A percentile compares a stretch with the other conserved stretches of the same genome.
These are phyloP conservation scores for Schwanniomyces etchellsii DNA, from an alignment of 1,139 yeast genomes.

Conservation along the genomic window DNA sequence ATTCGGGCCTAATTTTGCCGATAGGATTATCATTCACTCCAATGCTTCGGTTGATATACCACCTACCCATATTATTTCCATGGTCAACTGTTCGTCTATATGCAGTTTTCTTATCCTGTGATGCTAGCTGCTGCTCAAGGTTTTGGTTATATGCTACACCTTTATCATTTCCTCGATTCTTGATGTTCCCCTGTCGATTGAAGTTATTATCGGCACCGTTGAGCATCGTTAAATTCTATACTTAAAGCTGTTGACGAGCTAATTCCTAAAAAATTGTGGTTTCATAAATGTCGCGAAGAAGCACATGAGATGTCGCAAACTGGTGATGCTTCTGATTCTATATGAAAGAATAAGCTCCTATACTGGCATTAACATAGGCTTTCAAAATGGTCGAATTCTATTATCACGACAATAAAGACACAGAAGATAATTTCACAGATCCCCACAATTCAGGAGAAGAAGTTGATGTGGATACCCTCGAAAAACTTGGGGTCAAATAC, in stretches of 20 bases:
- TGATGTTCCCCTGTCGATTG: conserved; percentile 4
- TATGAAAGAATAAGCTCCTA: too few species aligned
- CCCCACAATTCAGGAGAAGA: conserved; percentile 66
- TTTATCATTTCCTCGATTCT: conserved; percentile 10
- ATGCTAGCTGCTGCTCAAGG: conserved; percentile 40
- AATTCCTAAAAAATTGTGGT: conserved; percentile 3
- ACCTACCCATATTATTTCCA: conserved; percentile 76
- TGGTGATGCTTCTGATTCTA: too few species aligned
- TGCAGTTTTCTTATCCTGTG: conserved; percentile 47
- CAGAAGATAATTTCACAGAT: conserved; percentile 59
- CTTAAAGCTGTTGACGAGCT: conserved; percentile 1
- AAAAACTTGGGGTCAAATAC: conserved; percentile 66
- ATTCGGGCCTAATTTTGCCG: conserved; percentile 69
- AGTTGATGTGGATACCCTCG: conserved; percentile 48
- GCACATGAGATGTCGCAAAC: too few species aligned
- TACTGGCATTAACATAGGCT: too few species aligned
- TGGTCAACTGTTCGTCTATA: conserved; percentile 85
- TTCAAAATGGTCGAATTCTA: conserved; percentile 48
- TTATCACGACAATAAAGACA: conserved; percentile 63
- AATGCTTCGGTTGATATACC: conserved; percentile 56
- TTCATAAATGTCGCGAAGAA: conserved; percentile 3
- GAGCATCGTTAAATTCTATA: conserved; percentile 1
- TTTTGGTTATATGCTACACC: conserved; percentile 26
- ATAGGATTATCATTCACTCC: conserved; percentile 45
- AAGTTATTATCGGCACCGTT: conserved; percentile 4